Evolutionary conservation across 2,329 filamentous ascomycete genomes (phyloP).

Genomic region (Cladobotryum protrusum): DNA sequence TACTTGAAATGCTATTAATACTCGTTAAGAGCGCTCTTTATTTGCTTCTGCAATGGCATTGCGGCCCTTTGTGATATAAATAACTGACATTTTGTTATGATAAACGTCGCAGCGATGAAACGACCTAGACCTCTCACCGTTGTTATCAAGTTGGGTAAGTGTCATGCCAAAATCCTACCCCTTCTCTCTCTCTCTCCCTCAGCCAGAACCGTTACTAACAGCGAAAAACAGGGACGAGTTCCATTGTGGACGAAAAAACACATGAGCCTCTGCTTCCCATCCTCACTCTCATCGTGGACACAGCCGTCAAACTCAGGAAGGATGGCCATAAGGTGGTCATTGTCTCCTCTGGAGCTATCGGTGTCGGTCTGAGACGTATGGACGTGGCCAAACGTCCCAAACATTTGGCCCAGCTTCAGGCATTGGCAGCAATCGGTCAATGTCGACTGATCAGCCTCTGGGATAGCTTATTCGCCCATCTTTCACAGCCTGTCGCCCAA

Average conservation of each 20-base stretch:
- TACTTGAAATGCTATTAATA: too few relatives aligned
- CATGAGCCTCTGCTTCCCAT: constrained; percentile 91
- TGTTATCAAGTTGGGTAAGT: constrained; percentile 80
- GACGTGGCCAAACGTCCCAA: constrained; percentile 82
- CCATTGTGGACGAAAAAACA: constrained; percentile 95
- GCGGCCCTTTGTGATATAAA: too few relatives aligned
- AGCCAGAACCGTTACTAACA: not conserved
- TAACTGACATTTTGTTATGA: constrained; percentile 3
- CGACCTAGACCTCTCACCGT: constrained; percentile 48
- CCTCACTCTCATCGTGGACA: constrained; percentile 88
- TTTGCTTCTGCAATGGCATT: too few relatives aligned
- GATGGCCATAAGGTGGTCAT: constrained; percentile 94
- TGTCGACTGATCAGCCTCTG: constrained; percentile 91
- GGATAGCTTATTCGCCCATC: constrained; percentile 85
- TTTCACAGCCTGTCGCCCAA: constrained; percentile 87
- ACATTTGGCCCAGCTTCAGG: constrained; percentile 81
- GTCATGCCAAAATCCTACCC: not conserved
- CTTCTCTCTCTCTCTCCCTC: not conserved
- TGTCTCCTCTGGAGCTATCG: constrained; percentile 95
- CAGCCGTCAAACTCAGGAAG: constrained; percentile 76
- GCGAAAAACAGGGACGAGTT: constrained; percentile 70
- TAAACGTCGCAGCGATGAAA: constrained; percentile 53
- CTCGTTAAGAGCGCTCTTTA: too few relatives aligned
- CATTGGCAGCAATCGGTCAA: constrained; percentile 90
- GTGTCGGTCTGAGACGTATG: constrained; percentile 86